Evolutionary conservation across 305 asterid species (phyloP), one percentile per base, ranked within the genome.

Genomic region (Fraxinus floribunda): DNA sequence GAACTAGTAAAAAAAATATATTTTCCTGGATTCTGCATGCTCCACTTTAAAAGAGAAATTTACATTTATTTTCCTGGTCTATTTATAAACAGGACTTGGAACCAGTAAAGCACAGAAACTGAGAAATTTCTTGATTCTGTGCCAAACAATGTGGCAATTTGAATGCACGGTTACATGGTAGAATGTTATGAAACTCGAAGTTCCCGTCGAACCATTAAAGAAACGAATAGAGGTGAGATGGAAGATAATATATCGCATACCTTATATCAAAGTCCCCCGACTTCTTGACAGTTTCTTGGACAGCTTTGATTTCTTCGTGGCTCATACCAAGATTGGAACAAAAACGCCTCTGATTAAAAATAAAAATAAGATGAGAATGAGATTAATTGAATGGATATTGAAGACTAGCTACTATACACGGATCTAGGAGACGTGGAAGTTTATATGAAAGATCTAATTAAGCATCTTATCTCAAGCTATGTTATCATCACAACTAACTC

Each of bases 271-370:
- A 89, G 88, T 89, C 96, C 85, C 92, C 97, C 0, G 97, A 88
- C 90, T 91, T 93, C 87, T 93, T 91, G 78, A 94, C 97, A 49
- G 98, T 88, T 88, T 94, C 98, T 84, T 94, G 97, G 78, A 92
- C 98, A 78, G 97, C 97, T 89, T 94, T 94, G 29, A 93, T 90
- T 79, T 91, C 97, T 84, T 91, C 94, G 70, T 93, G 87, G 83
- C 89, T 92, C 98, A 94, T 94, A 32, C 94, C 95, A 83, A 94
- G 94, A 88, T 93, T 92, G 83, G 98, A 94, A 83, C 98, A 93
- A 83, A 94, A 94, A 86, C 97, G 98, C 83, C 98, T 93, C 98
- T 94, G 86, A 46, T 3, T 3, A 46, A 46, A 46, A 13, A 75
- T 78, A 49, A 79, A 60, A 78, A 81, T n/a, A 20, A 7, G 7